A percentile compares a stretch with the other conserved stretches of the same genome.
These are phyloP conservation scores for Plasmopara viticola DNA, from an alignment of 352 stramenopile species.

Conservation along the genomic window DNA sequence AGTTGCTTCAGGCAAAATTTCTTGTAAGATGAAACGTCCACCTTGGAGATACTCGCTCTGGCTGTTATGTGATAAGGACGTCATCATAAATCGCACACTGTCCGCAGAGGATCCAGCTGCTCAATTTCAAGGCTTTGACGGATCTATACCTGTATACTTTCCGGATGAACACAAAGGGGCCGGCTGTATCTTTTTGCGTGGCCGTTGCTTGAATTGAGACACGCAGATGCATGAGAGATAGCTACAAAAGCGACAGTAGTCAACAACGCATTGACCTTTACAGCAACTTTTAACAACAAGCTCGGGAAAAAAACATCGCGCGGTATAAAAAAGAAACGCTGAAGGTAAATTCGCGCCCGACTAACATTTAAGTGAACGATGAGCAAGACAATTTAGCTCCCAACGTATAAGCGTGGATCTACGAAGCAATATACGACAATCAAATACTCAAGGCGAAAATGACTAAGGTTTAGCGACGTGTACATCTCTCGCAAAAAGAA, in stretches of 20 bases:
- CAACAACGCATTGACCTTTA: slow-evolving; percentile 7
- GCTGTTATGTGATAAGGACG: not conserved
- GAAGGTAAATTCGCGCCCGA: slow-evolving; percentile 13
- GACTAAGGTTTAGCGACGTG: slow-evolving; percentile 14
- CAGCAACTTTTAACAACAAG: slow-evolving; percentile 1
- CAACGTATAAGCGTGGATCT: slow-evolving; percentile 5
- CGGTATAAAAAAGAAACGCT: slow-evolving; percentile 8
- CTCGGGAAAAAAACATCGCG: not conserved
- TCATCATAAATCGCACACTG: not conserved
- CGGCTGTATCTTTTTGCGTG: slow-evolving; percentile 9
- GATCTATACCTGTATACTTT: slow-evolving; percentile 6
- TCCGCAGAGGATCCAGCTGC: not conserved
- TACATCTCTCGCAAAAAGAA: slow-evolving; percentile 7
- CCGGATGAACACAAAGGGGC: slow-evolving; percentile 13
- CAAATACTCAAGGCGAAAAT: slow-evolving; percentile 8
- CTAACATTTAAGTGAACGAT: slow-evolving; percentile 8
- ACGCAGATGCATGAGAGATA: not conserved
- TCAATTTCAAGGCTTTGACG: slow-evolving; percentile 4
- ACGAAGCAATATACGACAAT: slow-evolving; percentile 9
- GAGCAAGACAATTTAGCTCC: slow-evolving; percentile 13
- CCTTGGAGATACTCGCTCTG: slow-evolving; percentile 6
- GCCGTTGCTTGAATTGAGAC: slow-evolving; percentile 6
- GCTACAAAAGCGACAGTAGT: slow-evolving; percentile 1
- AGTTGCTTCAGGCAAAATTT: slow-evolving; percentile 4
- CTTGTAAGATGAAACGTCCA: not conserved